phyloP scores from a whole-genome alignment of 2,329 filamentous ascomycete genomes.

The Paecilomyces sp. region DNA sequence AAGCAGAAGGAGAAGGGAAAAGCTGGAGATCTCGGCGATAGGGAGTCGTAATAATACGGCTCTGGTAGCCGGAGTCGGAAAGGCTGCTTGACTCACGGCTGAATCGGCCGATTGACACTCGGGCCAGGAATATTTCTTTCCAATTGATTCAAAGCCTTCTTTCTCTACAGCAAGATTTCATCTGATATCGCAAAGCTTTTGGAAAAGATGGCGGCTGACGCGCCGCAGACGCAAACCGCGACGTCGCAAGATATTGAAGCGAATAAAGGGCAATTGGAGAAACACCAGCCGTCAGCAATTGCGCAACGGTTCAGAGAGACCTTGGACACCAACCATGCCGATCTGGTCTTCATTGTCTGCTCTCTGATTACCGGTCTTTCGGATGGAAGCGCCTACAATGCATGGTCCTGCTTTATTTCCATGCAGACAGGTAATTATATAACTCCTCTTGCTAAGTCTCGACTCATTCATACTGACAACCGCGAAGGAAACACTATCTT shows the following conservation, averaged over 20 bases:
- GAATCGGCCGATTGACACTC: background rate
- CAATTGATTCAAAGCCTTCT: too few species aligned
- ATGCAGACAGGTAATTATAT: slow-evolving; percentile 39
- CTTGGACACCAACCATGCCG: slow-evolving; percentile 24
- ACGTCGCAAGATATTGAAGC: background rate
- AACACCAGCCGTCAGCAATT: slow-evolving; percentile 1
- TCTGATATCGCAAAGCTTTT: background rate
- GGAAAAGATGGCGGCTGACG: background rate
- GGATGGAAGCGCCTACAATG: slow-evolving; percentile 39
- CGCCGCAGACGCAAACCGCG: background rate
- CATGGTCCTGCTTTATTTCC: slow-evolving; percentile 41
- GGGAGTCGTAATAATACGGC: background rate
- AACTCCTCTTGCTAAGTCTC: background rate
- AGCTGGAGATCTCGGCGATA: background rate
- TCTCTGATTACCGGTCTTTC: slow-evolving; percentile 38
- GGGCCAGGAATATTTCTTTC: background rate
- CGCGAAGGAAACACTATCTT: slow-evolving; percentile 40
- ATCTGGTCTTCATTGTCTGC: slow-evolving; percentile 29
- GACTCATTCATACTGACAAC: background rate
- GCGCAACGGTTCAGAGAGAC: slow-evolving; percentile 21
- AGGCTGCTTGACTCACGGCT: background rate
- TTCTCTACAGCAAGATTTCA: background rate
- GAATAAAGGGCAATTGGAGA: background rate
- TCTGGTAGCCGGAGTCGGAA: background rate
- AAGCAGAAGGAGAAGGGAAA: background rate